Conservation (phyloP, 495 filamentous ascomycete genomes). For the Entonaema liquescens region DNA sequence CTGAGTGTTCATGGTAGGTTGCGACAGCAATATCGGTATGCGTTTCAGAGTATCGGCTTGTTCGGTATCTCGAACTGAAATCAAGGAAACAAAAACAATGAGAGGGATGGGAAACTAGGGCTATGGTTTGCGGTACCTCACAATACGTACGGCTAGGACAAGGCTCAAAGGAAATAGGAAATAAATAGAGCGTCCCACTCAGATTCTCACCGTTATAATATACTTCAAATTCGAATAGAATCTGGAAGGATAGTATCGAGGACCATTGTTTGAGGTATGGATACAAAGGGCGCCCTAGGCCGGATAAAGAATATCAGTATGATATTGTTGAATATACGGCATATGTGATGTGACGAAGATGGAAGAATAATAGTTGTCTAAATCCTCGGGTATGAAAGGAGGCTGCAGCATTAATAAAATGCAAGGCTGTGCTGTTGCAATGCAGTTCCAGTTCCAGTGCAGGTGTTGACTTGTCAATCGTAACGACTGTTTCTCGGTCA, state of each 20-base stretch:
- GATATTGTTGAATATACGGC: neutral
- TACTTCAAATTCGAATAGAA: slow-evolving; percentile 17
- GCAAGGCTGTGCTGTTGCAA: neutral
- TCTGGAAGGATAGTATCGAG: slow-evolving; percentile 16
- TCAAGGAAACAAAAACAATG: neutral
- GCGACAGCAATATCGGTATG: slow-evolving; percentile 2
- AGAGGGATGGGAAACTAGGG: neutral
- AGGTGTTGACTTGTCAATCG: slow-evolving; percentile 4
- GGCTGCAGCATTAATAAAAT: neutral
- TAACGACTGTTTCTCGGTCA: slow-evolving; percentile 3
- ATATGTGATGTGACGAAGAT: neutral
- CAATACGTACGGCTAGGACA: slow-evolving; percentile 7
- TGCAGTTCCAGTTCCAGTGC: neutral
- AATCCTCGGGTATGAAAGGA: neutral
- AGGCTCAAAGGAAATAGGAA: neutral
- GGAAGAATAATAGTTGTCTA: neutral
- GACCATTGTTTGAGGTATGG: slow-evolving; percentile 27
- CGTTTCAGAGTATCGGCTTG: neutral
- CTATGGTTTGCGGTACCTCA: neutral
- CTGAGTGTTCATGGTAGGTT: slow-evolving; percentile 8
- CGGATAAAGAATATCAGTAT: neutral
- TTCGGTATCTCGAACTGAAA: neutral
- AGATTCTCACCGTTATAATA: slow-evolving; percentile 32
- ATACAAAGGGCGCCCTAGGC: slow-evolving; percentile 27
- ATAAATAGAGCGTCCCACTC: slow-evolving; percentile 10